These are phyloP conservation scores for Magnolia kwangsiensis DNA, from an alignment of 164 flowering plant species.

Conservation along the genomic window DNA sequence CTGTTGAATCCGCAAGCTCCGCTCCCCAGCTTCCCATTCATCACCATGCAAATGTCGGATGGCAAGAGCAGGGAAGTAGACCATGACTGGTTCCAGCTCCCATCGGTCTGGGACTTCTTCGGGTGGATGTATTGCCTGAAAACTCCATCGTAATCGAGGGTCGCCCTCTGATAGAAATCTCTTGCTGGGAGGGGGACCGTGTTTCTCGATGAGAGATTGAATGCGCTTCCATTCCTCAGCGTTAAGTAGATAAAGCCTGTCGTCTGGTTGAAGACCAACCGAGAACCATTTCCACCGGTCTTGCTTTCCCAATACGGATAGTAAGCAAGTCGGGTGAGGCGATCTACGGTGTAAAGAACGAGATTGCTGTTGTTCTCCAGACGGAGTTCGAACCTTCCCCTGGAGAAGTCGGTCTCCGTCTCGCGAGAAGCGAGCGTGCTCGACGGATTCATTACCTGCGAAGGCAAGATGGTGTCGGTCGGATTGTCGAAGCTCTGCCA, in stretches of 20 bases:
- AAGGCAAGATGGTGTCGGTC: constrained; percentile 32
- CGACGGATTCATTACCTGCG: constrained; percentile 19
- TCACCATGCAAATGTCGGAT: not conserved
- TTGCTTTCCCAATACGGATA: not conserved
- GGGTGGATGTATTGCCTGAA: constrained; percentile 14
- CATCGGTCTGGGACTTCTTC: constrained; percentile 7
- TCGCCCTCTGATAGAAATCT: constrained; percentile 32
- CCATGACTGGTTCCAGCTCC: constrained; percentile 15
- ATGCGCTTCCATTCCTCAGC: constrained; percentile 12
- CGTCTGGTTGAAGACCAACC: constrained; percentile 25
- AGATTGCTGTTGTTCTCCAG: constrained; percentile 27
- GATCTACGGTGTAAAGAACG: constrained; percentile 19
- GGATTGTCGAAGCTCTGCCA: constrained; percentile 9
- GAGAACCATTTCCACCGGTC: constrained; percentile 11
- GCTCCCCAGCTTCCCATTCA: not conserved
- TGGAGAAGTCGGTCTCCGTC: constrained; percentile 23
- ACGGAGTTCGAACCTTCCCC: constrained; percentile 21
- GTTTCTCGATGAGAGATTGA: constrained; percentile 17
- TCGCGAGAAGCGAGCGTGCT: constrained; percentile 5
- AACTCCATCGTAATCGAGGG: constrained; percentile 43
- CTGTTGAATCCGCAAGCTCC: constrained; percentile 7
- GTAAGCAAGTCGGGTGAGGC: not conserved
- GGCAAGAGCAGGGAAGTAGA: not conserved
- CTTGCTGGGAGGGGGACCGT: not conserved
- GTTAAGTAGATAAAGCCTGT: constrained; percentile 27